Evolutionary conservation across 176 grass and related monocot genomes (phyloP).

Genomic region (Phoenix dactylifera): DNA sequence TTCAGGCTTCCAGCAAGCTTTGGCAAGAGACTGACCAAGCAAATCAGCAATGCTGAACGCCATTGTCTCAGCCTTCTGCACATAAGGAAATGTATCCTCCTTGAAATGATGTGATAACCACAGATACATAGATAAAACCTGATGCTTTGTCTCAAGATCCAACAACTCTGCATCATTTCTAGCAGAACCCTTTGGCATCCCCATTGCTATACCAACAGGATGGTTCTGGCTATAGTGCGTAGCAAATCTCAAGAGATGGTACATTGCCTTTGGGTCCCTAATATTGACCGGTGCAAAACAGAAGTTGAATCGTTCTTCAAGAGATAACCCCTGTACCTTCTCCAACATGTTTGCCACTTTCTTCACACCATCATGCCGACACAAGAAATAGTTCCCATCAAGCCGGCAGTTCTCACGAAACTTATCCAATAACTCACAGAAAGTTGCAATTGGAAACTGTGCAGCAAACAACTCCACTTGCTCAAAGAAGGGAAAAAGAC

Average conservation of each 20-base stretch:
- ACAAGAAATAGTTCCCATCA: slow-evolving; percentile 77
- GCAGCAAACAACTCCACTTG: slow-evolving; percentile 85
- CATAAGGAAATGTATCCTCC: slow-evolving; percentile 70
- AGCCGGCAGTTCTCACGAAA: slow-evolving; percentile 72
- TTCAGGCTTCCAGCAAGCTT: slow-evolving; percentile 76
- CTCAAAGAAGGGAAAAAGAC: slow-evolving; percentile 89
- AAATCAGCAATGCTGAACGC: slow-evolving; percentile 70
- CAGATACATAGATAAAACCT: slow-evolving; percentile 87
- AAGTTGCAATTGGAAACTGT: slow-evolving; percentile 48
- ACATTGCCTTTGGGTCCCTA: slow-evolving; percentile 96
- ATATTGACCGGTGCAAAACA: slow-evolving; percentile 88
- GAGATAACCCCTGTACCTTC: slow-evolving; percentile 59
- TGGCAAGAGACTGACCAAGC: slow-evolving; percentile 67
- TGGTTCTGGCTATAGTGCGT: slow-evolving; percentile 58
- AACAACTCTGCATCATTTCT: slow-evolving; percentile 85
- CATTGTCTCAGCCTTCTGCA: slow-evolving; percentile 77
- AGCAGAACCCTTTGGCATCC: slow-evolving; percentile 71
- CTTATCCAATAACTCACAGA: slow-evolving; percentile 68
- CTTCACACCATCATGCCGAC: slow-evolving; percentile 56
- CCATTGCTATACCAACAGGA: slow-evolving; percentile 79
- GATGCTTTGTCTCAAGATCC: slow-evolving; percentile 95
- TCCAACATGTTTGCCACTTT: slow-evolving; percentile 98
- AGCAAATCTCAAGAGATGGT: slow-evolving; percentile 88
- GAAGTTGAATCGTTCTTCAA: slow-evolving; percentile 87
- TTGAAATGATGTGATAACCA: slow-evolving; percentile 91